Evolutionary conservation across 345 rosid genomes (phyloP).

Genomic region (Nephelium lappaceum): DNA sequence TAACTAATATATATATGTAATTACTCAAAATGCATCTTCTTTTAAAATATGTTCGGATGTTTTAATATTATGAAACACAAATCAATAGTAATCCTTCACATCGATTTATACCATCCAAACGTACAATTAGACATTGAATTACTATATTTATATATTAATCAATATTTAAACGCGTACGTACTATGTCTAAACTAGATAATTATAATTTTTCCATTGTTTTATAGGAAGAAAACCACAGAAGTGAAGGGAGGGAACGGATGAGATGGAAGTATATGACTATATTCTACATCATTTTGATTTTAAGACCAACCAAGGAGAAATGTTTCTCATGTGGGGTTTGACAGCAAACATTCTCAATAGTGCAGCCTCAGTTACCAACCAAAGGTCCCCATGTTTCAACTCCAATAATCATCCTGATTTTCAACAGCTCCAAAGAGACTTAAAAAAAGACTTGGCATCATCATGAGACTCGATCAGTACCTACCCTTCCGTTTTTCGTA

Average conservation of each 20-base stretch:
- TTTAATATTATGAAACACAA: no score
- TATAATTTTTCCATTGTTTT: not conserved
- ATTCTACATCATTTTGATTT: conserved; percentile 30
- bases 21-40: no score
- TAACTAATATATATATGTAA: no score
- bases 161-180: no score
- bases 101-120: no score
- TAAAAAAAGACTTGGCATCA: not conserved
- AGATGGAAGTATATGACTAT: conserved; percentile 27
- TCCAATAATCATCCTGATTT: conserved; percentile 31
- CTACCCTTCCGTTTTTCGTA: no score
- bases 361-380: conserved; percentile 38
- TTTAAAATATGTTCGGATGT: no score
- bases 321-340: conserved; percentile 12
- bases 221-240: conserved; percentile 40
- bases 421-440: conserved; percentile 30
- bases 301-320: conserved; percentile 14
- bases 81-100: no score
- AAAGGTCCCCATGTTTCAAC: conserved; percentile 21
- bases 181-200: no score
- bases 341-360: conserved; percentile 42
- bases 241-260: conserved; percentile 41
- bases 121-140: no score
- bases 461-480: no score
- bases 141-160: no score